Evolutionary conservation across 805 yeast genomes (phyloP), one percentile per base, ranked within the genome.

Genomic region (Kodamaea jinghongensis): DNA sequence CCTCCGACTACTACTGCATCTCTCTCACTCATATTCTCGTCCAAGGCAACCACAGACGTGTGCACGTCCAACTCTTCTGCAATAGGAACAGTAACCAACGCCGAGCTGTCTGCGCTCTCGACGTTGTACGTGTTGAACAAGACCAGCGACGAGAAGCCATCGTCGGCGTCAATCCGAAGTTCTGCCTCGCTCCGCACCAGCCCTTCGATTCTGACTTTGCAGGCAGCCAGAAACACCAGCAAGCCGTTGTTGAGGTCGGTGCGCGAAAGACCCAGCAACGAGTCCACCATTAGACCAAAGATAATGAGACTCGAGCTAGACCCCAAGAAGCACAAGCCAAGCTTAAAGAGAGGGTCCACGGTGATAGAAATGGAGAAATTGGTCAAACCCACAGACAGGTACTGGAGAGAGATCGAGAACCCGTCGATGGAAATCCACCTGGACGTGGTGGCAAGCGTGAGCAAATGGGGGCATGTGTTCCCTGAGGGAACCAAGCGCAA

Each of bases 381-480:
- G 7, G 7, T 20, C 7, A 20, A 38, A n/a, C 42, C 42, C 3
- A 33, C 33, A 22, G 42, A 32, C 12, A 27, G 37, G 29, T 60
- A 60, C 34, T 70, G 73, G 71, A 56, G 60, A 28, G 61, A 56
- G 12, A 55, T 70, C 8, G 45, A 47, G 3, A 91, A 90, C 50
- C 96, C 97, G 0, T 88, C 96, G 0, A 76, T 76, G 42, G 81
- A 82, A 5, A 66, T 77, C 4, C 71, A 74, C 23, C 64, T 73
- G 2, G 82, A 78, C 36, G 72, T 75, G 8, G 72, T 77, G 41
- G 65, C 81, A 6, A 73, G 79, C n/a, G 80, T 78, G 32, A 91
- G 95, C 4, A 75, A 95, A 42, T 93, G 99, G 99, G 81, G 81
- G 41, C 88, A 85, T 60, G 95, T 89, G 1, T 87, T 87, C 50